Base-by-base conservation (phyloP, 306 rosid species). In the Cucumis hystrix region DNA sequence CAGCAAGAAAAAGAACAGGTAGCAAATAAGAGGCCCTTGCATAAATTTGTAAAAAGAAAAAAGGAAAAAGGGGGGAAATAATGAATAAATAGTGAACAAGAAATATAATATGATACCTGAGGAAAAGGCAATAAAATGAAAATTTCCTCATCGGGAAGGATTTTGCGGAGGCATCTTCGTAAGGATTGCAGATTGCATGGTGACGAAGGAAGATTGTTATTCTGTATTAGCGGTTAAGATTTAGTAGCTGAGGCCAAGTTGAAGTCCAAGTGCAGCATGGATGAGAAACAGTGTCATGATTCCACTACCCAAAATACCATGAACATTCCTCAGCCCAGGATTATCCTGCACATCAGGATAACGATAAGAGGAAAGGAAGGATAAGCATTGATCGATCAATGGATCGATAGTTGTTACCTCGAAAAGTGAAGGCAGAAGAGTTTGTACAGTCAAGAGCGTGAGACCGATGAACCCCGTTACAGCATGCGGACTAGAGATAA, bases 221-320 rank as follows among this genome's bases (percentile, higher is more conserved):
- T 16, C 56, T 43, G 13, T 8, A 43, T 10, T 11, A 20, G 55
- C 35, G 6, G 75, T 9, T 45, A 47, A 23, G 41, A 17, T 62
- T 80, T 75, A 94, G 83, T 57, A 88, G 86, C 98, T 88, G 51
- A 92, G 85, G 79, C 93, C 95, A 67, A 94, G 85, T 82, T 88
- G 98, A 76, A 92, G 92, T 71, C 98, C 98, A 73, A 95, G 86
- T 60, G 92, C 92, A 79, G 89, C 93, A 75, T 92, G 96, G 79
- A 95, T 77, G 21, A 95, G 86, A 87, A 94, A 92, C 56, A 94
- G 84, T 11, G 96, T 87, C 97, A 92, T 95, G 83, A 92, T 95
- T 72, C 96, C 87, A 79, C 96, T 88, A 39, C 97, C 97, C 87
- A 92, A 83, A 67, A 95, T 81, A 58, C 96, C 97, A 78, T 92